These are phyloP conservation scores for Pseudogymnoascus sp. DNA, from an alignment of 2,329 filamentous ascomycete genomes.

Conservation along the genomic window DNA sequence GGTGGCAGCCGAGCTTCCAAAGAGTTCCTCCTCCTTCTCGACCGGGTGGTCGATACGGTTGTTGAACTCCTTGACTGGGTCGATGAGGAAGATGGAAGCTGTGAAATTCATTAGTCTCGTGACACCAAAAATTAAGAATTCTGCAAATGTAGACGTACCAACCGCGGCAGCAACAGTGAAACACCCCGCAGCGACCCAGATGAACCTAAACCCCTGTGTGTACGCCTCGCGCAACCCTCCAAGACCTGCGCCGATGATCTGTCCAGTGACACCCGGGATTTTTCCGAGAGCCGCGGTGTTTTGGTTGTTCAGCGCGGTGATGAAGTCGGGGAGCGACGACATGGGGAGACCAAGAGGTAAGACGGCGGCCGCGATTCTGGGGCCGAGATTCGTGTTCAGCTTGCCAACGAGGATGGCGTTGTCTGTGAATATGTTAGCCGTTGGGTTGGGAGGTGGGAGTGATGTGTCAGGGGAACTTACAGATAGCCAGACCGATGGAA, in stretches of 20 bases:
- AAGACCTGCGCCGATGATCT: slow-evolving; percentile 25
- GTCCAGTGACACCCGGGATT: slow-evolving; percentile 26
- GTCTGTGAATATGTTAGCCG: slow-evolving; percentile 11
- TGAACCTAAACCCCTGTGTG: slow-evolving; percentile 25
- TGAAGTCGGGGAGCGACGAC: slow-evolving; percentile 21
- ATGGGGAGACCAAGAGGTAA: slow-evolving; percentile 26
- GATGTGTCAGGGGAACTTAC: background rate
- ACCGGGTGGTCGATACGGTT: slow-evolving; percentile 32
- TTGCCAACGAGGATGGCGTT: slow-evolving; percentile 27
- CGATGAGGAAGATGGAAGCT: slow-evolving; percentile 25
- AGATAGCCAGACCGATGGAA: slow-evolving; percentile 41
- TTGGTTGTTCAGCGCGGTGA: slow-evolving; percentile 23
- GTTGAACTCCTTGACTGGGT: slow-evolving; percentile 32
- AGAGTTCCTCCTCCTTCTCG: slow-evolving; percentile 27
- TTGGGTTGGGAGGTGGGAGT: background rate
- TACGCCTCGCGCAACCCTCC: slow-evolving; percentile 26
- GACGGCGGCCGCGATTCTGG: slow-evolving; percentile 29
- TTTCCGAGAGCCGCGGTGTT: slow-evolving; percentile 22
- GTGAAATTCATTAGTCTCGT: slow-evolving; percentile 16
- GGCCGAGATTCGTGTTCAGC: slow-evolving; percentile 23
- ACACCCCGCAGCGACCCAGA: slow-evolving; percentile 28
- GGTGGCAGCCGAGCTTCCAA: slow-evolving; percentile 5
- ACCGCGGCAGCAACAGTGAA: slow-evolving; percentile 22
- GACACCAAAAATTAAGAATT: background rate
- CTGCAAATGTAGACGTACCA: background rate